phyloP scores from a whole-genome alignment of 108 stramenopile species.

The Cyclotella cryptica region DNA sequence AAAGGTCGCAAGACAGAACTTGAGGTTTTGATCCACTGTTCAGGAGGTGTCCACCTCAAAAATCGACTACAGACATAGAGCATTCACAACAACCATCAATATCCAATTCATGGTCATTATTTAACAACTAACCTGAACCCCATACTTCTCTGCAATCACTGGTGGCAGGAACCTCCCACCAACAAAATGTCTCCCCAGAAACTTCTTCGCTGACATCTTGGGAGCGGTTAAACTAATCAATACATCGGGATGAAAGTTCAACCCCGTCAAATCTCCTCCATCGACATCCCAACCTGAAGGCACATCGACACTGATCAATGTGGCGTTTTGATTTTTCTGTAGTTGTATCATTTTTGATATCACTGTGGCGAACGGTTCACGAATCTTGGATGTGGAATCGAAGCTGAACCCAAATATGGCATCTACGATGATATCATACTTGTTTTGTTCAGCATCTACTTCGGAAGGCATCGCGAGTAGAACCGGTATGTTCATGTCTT shows the following conservation, averaged over 20 bases:
- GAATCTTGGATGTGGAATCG: slow-evolving; percentile 64
- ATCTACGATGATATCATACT: slow-evolving; percentile 91
- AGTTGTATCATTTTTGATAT: slow-evolving; percentile 64
- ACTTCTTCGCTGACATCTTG: slow-evolving; percentile 79
- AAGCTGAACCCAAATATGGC: slow-evolving; percentile 98
- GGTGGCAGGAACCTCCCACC: slow-evolving; percentile 96
- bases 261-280: slow-evolving; percentile 61
- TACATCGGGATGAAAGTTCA: slow-evolving; percentile 72
- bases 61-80: neutral
- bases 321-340: slow-evolving; percentile 31
- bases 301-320: slow-evolving; percentile 92
- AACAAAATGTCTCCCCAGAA: slow-evolving; percentile 89
- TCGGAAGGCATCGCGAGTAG: slow-evolving; percentile 57
- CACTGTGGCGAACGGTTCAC: slow-evolving; percentile 92
- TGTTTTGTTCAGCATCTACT: slow-evolving; percentile 15
- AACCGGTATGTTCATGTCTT: slow-evolving; percentile 84
- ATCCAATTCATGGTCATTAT: neutral
- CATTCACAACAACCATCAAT: neutral
- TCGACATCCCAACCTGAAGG: slow-evolving; percentile 97
- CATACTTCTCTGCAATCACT: slow-evolving; percentile 79
- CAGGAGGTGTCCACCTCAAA: too few relatives aligned
- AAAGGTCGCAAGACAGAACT: neutral
- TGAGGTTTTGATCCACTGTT: neutral
- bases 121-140: slow-evolving; percentile 53
- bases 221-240: slow-evolving; percentile 94